A percentile compares a stretch with the other conserved stretches of the same genome.
phyloP scores from a whole-genome alignment of 495 filamentous ascomycete genomes.

The Durotheca rogersii region DNA sequence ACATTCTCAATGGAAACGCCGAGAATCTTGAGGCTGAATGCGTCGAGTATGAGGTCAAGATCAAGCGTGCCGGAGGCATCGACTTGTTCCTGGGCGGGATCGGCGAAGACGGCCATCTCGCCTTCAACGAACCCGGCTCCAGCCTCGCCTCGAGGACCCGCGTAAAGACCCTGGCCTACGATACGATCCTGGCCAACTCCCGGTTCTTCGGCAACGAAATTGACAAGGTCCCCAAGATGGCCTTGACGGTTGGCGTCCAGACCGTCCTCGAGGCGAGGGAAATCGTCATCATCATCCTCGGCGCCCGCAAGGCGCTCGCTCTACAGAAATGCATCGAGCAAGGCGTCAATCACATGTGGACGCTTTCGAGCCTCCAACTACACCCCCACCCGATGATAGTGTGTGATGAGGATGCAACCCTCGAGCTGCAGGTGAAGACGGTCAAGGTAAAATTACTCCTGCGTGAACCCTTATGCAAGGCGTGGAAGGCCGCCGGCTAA shows the following conservation, averaged over 20 bases:
- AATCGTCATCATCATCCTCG: constrained; percentile 79
- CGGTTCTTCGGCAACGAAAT: constrained; percentile 79
- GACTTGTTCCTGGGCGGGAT: constrained; percentile 85
- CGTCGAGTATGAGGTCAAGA: constrained; percentile 74
- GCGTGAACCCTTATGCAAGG: not conserved
- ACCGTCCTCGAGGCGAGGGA: constrained; percentile 80
- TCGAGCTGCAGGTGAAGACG: constrained; percentile 83
- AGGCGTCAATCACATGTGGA: constrained; percentile 89
- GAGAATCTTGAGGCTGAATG: constrained; percentile 75
- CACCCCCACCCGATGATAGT: constrained; percentile 79
- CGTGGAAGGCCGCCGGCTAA: constrained; percentile 7
- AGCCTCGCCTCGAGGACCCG: constrained; percentile 75
- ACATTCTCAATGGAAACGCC: constrained; percentile 84
- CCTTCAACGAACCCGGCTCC: constrained; percentile 87
- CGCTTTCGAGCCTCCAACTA: constrained; percentile 74
- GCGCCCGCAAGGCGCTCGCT: constrained; percentile 78
- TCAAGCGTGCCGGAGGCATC: constrained; percentile 72
- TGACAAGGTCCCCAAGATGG: constrained; percentile 74
- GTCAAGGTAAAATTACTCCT: constrained; percentile 59
- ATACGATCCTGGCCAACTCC: constrained; percentile 82
- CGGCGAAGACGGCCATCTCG: constrained; percentile 83
- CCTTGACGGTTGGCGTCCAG: constrained; percentile 83
- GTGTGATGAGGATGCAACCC: constrained; percentile 81
- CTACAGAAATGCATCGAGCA: constrained; percentile 79
- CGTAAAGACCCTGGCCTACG: constrained; percentile 84